Evolutionary conservation across 305 asterid genomes (phyloP).

Genomic region (Rubia tinctorum): DNA sequence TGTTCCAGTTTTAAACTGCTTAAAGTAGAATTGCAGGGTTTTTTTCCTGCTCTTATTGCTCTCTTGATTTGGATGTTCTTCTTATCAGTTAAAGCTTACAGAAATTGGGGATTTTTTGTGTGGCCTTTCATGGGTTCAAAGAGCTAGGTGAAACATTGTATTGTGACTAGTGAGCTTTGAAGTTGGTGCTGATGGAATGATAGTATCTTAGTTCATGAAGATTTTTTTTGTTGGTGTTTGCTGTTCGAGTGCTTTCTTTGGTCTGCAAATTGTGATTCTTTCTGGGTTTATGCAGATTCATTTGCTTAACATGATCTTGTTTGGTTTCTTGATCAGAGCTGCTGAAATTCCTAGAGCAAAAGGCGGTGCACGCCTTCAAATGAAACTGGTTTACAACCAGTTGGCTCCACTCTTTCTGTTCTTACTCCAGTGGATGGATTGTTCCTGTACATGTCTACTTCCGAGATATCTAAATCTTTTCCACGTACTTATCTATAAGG

Average conservation of each 20-base stretch:
- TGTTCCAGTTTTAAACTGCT: background rate
- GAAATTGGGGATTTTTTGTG: background rate
- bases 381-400: slow-evolving; percentile 77
- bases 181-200: background rate
- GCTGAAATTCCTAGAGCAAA: slow-evolving; percentile 79
- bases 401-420: slow-evolving; percentile 61
- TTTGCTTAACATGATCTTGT: slow-evolving; percentile 10
- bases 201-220: background rate
- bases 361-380: slow-evolving; percentile 77
- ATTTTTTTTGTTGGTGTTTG: background rate
- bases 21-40: background rate
- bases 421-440: slow-evolving; percentile 73
- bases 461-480: slow-evolving; percentile 60
- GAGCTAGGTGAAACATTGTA: slow-evolving; percentile 2
- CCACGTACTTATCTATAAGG: slow-evolving; percentile 77
- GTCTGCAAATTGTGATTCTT: background rate
- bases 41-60: background rate
- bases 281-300: background rate
- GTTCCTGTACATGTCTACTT: slow-evolving; percentile 62
- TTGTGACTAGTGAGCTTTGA: background rate
- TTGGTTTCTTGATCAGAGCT: slow-evolving; percentile 46
- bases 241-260: background rate
- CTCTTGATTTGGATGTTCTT: background rate
- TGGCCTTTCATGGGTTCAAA: background rate
- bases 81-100: background rate